A percentile compares a stretch with the other conserved stretches of the same genome.
Conservation (phyloP, 2,329 filamentous ascomycete genomes). For the Colletotrichum coccodes region DNA sequence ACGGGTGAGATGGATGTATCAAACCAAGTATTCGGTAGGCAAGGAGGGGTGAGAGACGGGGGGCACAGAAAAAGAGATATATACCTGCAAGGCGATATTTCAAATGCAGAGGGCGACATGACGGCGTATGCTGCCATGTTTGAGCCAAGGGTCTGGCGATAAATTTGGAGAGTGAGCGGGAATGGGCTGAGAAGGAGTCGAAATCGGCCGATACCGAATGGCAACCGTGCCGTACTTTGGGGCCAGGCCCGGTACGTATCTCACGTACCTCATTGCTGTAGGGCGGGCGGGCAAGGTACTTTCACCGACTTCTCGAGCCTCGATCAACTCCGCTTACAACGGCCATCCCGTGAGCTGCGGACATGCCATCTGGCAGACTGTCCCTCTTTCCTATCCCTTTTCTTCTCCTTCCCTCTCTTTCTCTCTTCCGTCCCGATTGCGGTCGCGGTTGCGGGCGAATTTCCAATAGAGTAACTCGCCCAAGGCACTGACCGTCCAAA, state of each 20-base stretch:
- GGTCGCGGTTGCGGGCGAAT: background rate
- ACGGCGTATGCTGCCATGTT: slow-evolving; percentile 33
- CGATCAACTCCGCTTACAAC: slow-evolving; percentile 16
- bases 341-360: slow-evolving; percentile 2
- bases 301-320: slow-evolving; percentile 27
- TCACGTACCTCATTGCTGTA: slow-evolving; percentile 15
- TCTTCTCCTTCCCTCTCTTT: background rate
- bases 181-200: slow-evolving; percentile 47
- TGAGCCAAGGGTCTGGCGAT: slow-evolving; percentile 42
- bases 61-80: slow-evolving; percentile 25
- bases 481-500: background rate
- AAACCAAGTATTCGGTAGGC: slow-evolving; percentile 14
- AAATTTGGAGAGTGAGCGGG: slow-evolving; percentile 46
- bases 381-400: slow-evolving; percentile 1
- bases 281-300: slow-evolving; percentile 16
- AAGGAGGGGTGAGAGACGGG: slow-evolving; percentile 21
- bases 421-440: background rate
- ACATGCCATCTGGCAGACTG: background rate
- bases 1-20: slow-evolving; percentile 20
- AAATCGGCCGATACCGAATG: slow-evolving; percentile 47
- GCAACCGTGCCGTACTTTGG: slow-evolving; percentile 25
- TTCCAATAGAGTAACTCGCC: background rate
- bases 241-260: slow-evolving; percentile 25
- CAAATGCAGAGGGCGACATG: slow-evolving; percentile 32
- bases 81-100: slow-evolving; percentile 31